Conservation (phyloP, 257 asterid species). For the Oldenlandia corymbosa region DNA sequence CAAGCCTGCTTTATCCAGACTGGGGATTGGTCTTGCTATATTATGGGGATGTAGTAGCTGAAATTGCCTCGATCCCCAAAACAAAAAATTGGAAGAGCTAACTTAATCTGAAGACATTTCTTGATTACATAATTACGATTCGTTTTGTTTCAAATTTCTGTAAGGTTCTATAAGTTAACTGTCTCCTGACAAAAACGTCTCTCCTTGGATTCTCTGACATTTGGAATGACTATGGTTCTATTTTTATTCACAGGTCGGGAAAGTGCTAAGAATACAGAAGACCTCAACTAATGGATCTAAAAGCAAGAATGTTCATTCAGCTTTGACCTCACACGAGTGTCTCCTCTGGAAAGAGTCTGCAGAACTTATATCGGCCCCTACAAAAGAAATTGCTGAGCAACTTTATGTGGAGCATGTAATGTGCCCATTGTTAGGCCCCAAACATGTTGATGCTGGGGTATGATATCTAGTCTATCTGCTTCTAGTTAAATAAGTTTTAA, state of each 20-base stretch:
- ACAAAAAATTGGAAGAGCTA: too few relatives aligned
- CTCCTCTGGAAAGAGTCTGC: constrained; percentile 58
- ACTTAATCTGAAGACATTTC: not conserved
- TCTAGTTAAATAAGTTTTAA: too few relatives aligned
- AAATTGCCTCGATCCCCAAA: too few relatives aligned
- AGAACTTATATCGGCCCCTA: constrained; percentile 65
- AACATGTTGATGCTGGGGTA: constrained; percentile 94
- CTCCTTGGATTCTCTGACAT: not conserved
- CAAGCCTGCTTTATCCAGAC: too few relatives aligned
- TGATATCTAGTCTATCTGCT: constrained; percentile 11
- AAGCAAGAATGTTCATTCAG: constrained; percentile 43
- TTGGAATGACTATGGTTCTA: not conserved
- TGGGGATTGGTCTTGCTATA: too few relatives aligned
- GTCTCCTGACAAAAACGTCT: too few relatives aligned
- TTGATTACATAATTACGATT: too few relatives aligned
- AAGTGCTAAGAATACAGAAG: constrained; percentile 77
- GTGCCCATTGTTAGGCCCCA: constrained; percentile 69
- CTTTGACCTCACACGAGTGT: constrained; percentile 49
- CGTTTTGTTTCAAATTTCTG: too few relatives aligned
- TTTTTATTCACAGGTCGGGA: constrained; percentile 52
- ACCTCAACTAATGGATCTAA: constrained; percentile 44
- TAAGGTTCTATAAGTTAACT: too few relatives aligned
- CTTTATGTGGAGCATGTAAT: constrained; percentile 69
- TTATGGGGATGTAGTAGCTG: too few relatives aligned
- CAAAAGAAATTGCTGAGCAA: constrained; percentile 65